Evolutionary conservation across 2,329 filamentous ascomycete species (phyloP).

Genomic region (Chrysoporthe deuterocubensis): DNA sequence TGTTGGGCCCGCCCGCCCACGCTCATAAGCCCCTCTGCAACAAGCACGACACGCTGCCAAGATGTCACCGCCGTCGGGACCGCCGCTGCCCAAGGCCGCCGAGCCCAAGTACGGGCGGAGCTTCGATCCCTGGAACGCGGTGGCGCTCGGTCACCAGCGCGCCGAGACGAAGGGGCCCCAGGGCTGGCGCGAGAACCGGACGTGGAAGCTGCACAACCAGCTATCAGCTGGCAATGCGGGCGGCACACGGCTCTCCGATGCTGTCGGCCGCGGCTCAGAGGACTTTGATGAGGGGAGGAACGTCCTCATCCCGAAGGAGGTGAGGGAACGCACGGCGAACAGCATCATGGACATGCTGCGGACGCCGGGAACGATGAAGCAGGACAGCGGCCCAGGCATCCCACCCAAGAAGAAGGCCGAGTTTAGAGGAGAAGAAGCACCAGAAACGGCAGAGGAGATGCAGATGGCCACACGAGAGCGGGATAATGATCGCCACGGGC

Average conservation of each 20-base stretch:
- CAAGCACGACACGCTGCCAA: background rate
- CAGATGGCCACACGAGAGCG: conserved; percentile 32
- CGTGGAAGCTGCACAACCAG: conserved; percentile 71
- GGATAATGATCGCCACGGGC: conserved; percentile 38
- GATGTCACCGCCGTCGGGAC: conserved; percentile 25
- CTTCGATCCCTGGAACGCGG: conserved; percentile 75
- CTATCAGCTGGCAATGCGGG: conserved; percentile 63
- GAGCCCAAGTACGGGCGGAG: conserved; percentile 46
- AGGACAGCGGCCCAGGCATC: conserved; percentile 19
- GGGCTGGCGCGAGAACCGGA: conserved; percentile 73
- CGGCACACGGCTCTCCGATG: conserved; percentile 65
- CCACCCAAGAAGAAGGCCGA: conserved; percentile 2
- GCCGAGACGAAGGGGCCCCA: conserved; percentile 69
- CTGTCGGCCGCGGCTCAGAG: conserved; percentile 65
- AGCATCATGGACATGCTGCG: conserved; percentile 61
- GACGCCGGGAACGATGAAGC: conserved; percentile 48
- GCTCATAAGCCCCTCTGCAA: background rate
- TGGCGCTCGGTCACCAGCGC: conserved; percentile 77
- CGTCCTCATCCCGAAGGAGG: conserved; percentile 48
- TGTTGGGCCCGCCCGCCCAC: too few species aligned
- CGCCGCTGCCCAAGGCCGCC: conserved; percentile 40
- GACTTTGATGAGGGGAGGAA: conserved; percentile 53
- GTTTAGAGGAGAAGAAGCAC: background rate
- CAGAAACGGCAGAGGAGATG: conserved; percentile 33
- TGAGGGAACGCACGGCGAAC: conserved; percentile 42